phyloP scores from a whole-genome alignment of 2,329 filamentous ascomycete species.

The Cryphonectria radicalis region DNA sequence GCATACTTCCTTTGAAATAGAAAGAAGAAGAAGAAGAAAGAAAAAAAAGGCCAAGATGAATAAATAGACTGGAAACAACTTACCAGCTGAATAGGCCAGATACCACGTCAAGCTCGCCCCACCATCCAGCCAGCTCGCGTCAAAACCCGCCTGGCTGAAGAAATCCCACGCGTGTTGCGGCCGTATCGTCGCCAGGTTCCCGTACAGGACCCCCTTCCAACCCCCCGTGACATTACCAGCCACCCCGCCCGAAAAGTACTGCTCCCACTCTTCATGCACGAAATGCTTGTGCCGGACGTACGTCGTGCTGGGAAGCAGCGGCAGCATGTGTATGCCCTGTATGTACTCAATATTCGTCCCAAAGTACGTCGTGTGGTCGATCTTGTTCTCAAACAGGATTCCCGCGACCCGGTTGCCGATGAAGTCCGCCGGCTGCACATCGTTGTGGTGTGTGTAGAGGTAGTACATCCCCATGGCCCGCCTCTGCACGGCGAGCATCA shows the following conservation, averaged over 20 bases:
- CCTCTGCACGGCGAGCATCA: constrained; percentile 81
- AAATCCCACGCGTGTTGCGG: constrained; percentile 72
- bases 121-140: constrained; percentile 74
- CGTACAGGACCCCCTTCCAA: constrained; percentile 85
- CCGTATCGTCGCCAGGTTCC: constrained; percentile 79
- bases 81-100: constrained; percentile 75
- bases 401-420: constrained; percentile 75
- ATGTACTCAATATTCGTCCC: constrained; percentile 73
- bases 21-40: not conserved
- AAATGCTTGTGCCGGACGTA: constrained; percentile 71
- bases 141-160: constrained; percentile 70
- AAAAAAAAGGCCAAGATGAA: not conserved
- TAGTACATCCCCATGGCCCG: constrained; percentile 81
- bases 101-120: constrained; percentile 88
- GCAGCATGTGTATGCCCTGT: constrained; percentile 65
- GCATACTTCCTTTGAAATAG: not conserved
- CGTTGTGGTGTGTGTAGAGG: constrained; percentile 73
- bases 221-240: constrained; percentile 70
- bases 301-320: constrained; percentile 65
- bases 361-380: constrained; percentile 92
- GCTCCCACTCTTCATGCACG: constrained; percentile 80
- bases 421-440: constrained; percentile 73
- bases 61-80: constrained; percentile 41
- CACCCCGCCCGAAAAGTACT: constrained; percentile 72
- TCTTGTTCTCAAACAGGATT: constrained; percentile 91